Base-by-base conservation (phyloP, 192 early-diverging fungal genomes). In the Gamsiella multidivaricata region DNA sequence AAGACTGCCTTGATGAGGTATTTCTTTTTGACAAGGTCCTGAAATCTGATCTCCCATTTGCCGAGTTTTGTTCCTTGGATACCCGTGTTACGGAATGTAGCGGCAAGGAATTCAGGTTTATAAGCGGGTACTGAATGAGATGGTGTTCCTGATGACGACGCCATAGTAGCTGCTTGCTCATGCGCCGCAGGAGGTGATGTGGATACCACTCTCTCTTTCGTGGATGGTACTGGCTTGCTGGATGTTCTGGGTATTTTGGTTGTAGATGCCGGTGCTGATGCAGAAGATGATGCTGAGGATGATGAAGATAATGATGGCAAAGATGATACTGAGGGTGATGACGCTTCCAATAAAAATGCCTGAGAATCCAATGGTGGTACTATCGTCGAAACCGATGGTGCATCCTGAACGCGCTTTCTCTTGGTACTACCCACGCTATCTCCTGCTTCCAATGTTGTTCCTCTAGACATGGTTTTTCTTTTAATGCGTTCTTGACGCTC, bases 1-100 rank as follows among this genome's bases (percentile, higher is more conserved):
- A 91, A 26, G 1, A 89, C 51, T 6, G 87, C 88, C 39, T 89
- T 89, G 26, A 80, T 46, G 17, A 87, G 34, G 23, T 64, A 43
- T 2, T 69, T 31, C 57, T 66, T 80, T 34, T 79, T 66, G 14
- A 87, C 57, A 34, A 87, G 57, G 22, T 85, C 81, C 31, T 71
- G 46, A 49, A 84, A 57, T n/a, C 54, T 54, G 6, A 84, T 72
- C 47, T 54, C 37, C 53, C 45, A 51, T 23, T 65, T 45, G 0
- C 65, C 66, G 12, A 12, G 52, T 1, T 1, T 0, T 3, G 33
- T 45, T 3, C 65, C 66, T 36, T 51, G 15, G 39, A 78, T 69
- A 15, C 33, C 23, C 0, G 74, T 78, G 25, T 78, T 78, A 20
- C 46, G 42, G 52, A 78, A 78, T 20, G 74, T 63, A 1, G 74